phyloP scores from a whole-genome alignment of 2,329 filamentous ascomycete genomes.

The Scortechinia acanthostroma region DNA sequence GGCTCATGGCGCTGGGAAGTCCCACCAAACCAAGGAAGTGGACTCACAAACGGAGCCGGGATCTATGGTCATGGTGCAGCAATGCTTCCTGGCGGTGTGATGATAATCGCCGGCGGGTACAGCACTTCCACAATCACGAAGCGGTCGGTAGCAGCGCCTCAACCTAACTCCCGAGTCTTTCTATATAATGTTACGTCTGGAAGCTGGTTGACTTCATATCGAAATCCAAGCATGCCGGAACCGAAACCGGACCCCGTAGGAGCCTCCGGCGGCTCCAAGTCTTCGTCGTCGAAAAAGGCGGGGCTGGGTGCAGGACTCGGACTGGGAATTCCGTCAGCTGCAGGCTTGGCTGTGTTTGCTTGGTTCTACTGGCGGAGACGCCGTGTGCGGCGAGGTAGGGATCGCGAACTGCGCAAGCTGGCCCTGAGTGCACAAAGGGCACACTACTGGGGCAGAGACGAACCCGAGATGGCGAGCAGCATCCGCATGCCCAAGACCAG shows the following conservation, averaged over 20 bases:
- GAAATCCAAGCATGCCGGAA: constrained; percentile 17
- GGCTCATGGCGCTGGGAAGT: constrained; percentile 31
- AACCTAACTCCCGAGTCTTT: constrained; percentile 31
- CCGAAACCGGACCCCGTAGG: not conserved
- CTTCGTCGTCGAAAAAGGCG: not conserved
- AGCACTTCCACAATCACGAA: constrained; percentile 30
- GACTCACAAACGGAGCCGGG: constrained; percentile 31
- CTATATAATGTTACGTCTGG: constrained; percentile 51
- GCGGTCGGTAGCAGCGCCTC: constrained; percentile 17
- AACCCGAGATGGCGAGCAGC: constrained; percentile 25
- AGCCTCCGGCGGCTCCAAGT: not conserved
- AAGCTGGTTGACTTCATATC: constrained; percentile 44
- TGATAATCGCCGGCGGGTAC: constrained; percentile 56
- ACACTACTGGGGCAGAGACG: constrained; percentile 27
- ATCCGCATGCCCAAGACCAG: constrained; percentile 7
- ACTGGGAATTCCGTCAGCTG: not conserved
- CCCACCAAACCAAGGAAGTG: constrained; percentile 19
- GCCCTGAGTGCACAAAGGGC: constrained; percentile 38
- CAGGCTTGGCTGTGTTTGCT: not conserved
- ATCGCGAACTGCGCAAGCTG: constrained; percentile 41
- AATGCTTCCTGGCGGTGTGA: constrained; percentile 51
- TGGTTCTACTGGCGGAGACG: constrained; percentile 9
- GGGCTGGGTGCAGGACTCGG: not conserved
- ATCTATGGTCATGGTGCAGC: constrained; percentile 54
- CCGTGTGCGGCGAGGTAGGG: constrained; percentile 22